Conservation (phyloP, 2,329 filamentous ascomycete species). For the Penicillium psychrosexuale region DNA sequence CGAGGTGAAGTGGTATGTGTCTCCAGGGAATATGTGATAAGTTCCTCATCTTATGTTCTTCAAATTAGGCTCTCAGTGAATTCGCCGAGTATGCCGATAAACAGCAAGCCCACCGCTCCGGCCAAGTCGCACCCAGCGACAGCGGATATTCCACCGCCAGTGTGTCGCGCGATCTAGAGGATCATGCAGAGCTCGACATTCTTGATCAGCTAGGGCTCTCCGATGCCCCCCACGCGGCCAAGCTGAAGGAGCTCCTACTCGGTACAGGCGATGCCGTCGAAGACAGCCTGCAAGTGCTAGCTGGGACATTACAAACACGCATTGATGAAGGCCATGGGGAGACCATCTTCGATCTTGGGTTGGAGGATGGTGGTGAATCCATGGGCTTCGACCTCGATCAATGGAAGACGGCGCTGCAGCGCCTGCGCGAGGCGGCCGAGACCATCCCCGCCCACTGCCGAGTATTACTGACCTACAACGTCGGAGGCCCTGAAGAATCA, state of each 20-base stretch:
- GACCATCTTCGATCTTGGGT: slow-evolving; percentile 84
- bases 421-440: slow-evolving; percentile 64
- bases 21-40: not conserved
- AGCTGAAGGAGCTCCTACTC: slow-evolving; percentile 74
- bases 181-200: slow-evolving; percentile 86
- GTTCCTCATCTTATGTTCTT: slow-evolving; percentile 7
- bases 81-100: slow-evolving; percentile 97
- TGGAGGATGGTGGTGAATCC: slow-evolving; percentile 82
- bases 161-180: slow-evolving; percentile 48
- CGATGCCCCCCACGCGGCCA: slow-evolving; percentile 63
- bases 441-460: slow-evolving; percentile 70
- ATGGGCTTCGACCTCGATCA: slow-evolving; percentile 73
- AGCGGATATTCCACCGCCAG: slow-evolving; percentile 41
- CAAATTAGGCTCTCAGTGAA: slow-evolving; percentile 72
- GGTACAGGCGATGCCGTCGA: slow-evolving; percentile 52
- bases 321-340: slow-evolving; percentile 84
- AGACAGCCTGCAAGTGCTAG: slow-evolving; percentile 61
- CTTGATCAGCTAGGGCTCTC: slow-evolving; percentile 73
- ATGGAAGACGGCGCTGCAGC: slow-evolving; percentile 69
- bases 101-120: slow-evolving; percentile 64
- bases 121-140: slow-evolving; percentile 40
- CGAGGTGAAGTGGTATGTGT: slow-evolving; percentile 75
- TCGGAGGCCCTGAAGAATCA: slow-evolving; percentile 73
- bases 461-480: slow-evolving; percentile 83
- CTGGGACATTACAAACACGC: slow-evolving; percentile 63